phyloP scores from a whole-genome alignment of 192 early-diverging fungal species.

The Gonapodya prolifera region DNA sequence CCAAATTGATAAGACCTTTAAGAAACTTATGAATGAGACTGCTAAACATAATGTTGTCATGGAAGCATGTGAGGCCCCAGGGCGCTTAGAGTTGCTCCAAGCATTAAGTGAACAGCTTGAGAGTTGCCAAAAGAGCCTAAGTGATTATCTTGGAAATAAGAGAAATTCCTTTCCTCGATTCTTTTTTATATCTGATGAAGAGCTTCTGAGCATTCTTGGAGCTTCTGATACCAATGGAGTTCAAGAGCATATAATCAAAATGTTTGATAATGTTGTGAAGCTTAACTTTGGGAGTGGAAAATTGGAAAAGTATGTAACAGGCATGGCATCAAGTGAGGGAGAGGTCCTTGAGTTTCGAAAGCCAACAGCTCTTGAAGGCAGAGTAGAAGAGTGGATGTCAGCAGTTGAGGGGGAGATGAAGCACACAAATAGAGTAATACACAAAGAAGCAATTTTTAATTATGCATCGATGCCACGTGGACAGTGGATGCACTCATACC shows the following conservation, averaged over 20 bases:
- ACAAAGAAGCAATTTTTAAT: slow-evolving; percentile 46
- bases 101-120: slow-evolving; percentile 49
- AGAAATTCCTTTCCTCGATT: slow-evolving; percentile 50
- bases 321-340: slow-evolving; percentile 44
- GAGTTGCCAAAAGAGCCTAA: slow-evolving; percentile 49
- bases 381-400: slow-evolving; percentile 14
- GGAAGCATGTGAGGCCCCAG: slow-evolving; percentile 44
- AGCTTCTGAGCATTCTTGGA: slow-evolving; percentile 47
- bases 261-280: slow-evolving; percentile 42
- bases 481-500: slow-evolving; percentile 37
- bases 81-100: slow-evolving; percentile 49
- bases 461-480: slow-evolving; percentile 42
- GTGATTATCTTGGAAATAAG: slow-evolving; percentile 48
- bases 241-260: slow-evolving; percentile 43
- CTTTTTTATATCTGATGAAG: slow-evolving; percentile 52
- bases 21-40: slow-evolving; percentile 50
- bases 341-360: slow-evolving; percentile 24
- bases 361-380: neutral
- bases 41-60: slow-evolving; percentile 55
- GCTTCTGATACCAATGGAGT: slow-evolving; percentile 54
- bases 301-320: slow-evolving; percentile 47
- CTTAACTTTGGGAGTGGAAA: slow-evolving; percentile 52
- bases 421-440: slow-evolving; percentile 36
- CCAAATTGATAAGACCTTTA: slow-evolving; percentile 52
- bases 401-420: slow-evolving; percentile 51